Evolutionary conservation across 139 green algal species (phyloP).

Genomic region (Chlamydomonas asymmetrica): DNA sequence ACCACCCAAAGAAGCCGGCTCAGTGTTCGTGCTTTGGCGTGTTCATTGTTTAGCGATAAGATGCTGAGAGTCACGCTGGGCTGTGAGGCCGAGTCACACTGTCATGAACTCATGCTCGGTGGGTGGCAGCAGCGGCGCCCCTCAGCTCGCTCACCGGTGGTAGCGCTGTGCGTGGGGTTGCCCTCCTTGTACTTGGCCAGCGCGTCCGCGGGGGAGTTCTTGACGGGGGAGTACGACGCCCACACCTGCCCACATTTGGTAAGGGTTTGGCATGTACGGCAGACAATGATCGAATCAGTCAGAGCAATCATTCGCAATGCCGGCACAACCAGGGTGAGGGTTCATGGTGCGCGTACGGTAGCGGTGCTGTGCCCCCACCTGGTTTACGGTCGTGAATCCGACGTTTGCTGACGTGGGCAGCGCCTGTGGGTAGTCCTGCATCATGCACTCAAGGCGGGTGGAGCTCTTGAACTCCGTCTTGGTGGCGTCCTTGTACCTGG

Average conservation of each 20-base stretch:
- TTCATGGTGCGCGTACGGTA: neutral
- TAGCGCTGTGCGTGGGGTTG: constrained; percentile 89
- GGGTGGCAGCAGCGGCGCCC: too few relatives aligned
- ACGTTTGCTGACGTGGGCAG: constrained; percentile 72
- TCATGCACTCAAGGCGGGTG: constrained; percentile 99
- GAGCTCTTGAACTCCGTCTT: constrained; percentile 90
- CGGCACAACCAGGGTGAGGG: too few relatives aligned
- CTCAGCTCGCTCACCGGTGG: constrained; percentile 81
- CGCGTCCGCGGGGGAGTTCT: constrained; percentile 91
- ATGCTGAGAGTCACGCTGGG: too few relatives aligned
- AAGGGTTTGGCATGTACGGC: too few relatives aligned
- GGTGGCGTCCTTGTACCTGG: constrained; percentile 76
- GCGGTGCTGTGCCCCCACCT: constrained; percentile 42
- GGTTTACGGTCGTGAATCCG: constrained; percentile 93
- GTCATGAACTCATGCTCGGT: too few relatives aligned
- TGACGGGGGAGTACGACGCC: constrained; percentile 95
- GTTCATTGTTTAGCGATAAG: too few relatives aligned
- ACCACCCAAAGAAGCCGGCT: too few relatives aligned
- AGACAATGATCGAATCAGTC: too few relatives aligned
- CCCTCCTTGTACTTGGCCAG: constrained; percentile 75
- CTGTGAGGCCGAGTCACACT: too few relatives aligned
- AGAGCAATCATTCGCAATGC: too few relatives aligned
- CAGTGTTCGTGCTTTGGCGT: too few relatives aligned
- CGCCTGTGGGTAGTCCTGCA: constrained; percentile 94
- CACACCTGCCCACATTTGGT: constrained; percentile 84